Conservation (phyloP, 2,329 filamentous ascomycete species). For the Fusarium verticillioides region DNA sequence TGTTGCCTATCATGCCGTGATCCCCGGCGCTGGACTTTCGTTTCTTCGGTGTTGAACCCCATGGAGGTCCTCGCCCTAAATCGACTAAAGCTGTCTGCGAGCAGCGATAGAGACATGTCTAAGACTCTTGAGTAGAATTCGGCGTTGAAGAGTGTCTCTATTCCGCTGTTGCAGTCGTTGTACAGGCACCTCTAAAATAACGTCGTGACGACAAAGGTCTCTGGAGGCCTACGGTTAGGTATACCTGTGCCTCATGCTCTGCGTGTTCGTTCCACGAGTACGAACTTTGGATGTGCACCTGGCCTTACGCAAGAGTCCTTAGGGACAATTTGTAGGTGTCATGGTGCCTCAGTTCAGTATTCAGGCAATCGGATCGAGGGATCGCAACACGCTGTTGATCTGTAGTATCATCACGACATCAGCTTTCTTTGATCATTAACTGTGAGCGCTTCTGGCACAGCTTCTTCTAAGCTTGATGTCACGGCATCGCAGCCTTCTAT, state of each 20-base stretch:
- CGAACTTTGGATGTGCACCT: constrained; percentile 22
- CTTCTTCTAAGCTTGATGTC: background rate
- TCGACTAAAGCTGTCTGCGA: constrained; percentile 1
- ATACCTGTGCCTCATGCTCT: constrained; percentile 27
- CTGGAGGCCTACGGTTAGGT: constrained; percentile 29
- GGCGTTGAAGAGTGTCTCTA: constrained; percentile 1
- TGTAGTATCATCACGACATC: background rate
- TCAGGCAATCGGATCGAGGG: background rate
- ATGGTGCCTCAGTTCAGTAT: background rate
- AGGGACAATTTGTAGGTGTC: background rate
- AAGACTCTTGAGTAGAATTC: constrained; percentile 18
- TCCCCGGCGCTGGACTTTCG: constrained; percentile 7
- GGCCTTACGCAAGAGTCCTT: constrained; percentile 1
- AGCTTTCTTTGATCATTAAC: background rate
- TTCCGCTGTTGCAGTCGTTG: constrained; percentile 3
- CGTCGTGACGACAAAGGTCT: constrained; percentile 13
- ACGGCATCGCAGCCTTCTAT: background rate
- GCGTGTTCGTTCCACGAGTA: constrained; percentile 32
- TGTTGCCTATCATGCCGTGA: constrained; percentile 26
- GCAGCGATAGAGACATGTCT: constrained; percentile 25
- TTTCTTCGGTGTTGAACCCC: constrained; percentile 21
- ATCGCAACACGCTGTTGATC: background rate
- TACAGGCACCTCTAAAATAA: constrained; percentile 17
- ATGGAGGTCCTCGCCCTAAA: background rate
- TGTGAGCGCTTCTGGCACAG: background rate